phyloP scores from a whole-genome alignment of 73 alveolate species.

The Paraurostyla sp. region DNA sequence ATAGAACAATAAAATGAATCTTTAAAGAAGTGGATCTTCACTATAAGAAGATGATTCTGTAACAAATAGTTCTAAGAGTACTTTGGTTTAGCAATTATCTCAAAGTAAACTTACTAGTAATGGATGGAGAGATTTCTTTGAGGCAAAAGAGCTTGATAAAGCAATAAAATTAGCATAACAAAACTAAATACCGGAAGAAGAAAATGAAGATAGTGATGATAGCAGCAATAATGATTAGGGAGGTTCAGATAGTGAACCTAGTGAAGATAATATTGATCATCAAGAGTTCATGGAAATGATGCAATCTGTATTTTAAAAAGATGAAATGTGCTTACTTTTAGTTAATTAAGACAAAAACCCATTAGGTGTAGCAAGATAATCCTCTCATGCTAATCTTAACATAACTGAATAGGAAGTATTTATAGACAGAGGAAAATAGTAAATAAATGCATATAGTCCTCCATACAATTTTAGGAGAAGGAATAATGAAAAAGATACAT shows the following conservation, averaged over 20 bases:
- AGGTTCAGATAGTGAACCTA: slow-evolving; percentile 63
- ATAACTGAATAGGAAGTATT: background rate
- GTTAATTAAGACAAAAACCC: background rate
- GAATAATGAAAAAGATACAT: background rate
- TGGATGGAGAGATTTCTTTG: slow-evolving; percentile 66
- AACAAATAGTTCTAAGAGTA: slow-evolving; percentile 7
- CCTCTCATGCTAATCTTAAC: background rate
- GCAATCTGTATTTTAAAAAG: background rate
- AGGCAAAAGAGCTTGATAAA: slow-evolving; percentile 36
- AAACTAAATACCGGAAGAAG: slow-evolving; percentile 7
- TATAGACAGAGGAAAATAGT: background rate
- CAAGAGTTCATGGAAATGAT: slow-evolving; percentile 33
- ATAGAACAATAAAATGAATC: no score
- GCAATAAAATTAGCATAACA: background rate
- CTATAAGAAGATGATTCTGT: slow-evolving; percentile 37
- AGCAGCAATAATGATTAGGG: slow-evolving; percentile 27
- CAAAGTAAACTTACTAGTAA: background rate
- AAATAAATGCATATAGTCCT: background rate
- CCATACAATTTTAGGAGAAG: slow-evolving; percentile 7
- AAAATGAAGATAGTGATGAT: slow-evolving; percentile 49
- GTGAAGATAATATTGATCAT: slow-evolving; percentile 59
- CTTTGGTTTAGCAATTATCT: slow-evolving; percentile 16
- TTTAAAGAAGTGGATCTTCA: slow-evolving; percentile 54
- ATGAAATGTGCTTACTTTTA: background rate
- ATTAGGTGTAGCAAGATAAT: background rate